Base-by-base conservation (phyloP, 139 green algal genomes). In the Zygnema circumcarinatum region DNA sequence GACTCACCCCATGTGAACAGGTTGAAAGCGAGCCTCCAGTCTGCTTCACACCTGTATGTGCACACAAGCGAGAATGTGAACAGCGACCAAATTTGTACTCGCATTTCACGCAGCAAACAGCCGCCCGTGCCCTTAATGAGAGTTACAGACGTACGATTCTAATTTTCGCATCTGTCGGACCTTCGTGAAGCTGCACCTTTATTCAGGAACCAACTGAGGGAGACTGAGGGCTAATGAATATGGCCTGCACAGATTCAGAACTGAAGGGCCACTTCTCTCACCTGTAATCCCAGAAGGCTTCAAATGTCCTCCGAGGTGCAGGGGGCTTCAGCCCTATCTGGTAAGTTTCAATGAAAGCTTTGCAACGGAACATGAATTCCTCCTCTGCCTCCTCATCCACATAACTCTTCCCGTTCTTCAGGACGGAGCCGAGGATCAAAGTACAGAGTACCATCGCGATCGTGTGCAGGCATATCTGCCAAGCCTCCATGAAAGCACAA, bases 361-460 rank as follows among this genome's bases (percentile, higher is more conserved):
- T n/a, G 41, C 90, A 93, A 11, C 52, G 72, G 16, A 80, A 81
- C 72, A 94, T 89, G 74, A 92, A 94, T 29, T 93, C 74, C 74
- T 92, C 83, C 86, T 94, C 91, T 38, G 92, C 91, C 22, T 90
- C 91, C 84, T 93, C 90, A 53, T 62, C 69, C 38, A 94, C 91
- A 79, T 93, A 94, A 62, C 73, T 74, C 91, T 94, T 92, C 38
- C 91, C 91, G 36, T 91, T 92, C 29, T 92, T 92, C n/a, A 94
- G 67, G 39, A 94, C 90, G 52, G 68, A 80, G 0, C 75, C 81
- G 39, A 94, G 73, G 67, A 94, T 94, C 38, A 94, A 83, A 7
- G 81, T 86, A 79, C 87, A 93, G 56, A 81, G 41, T 36, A 94
- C 90, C 87, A 93, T 93, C 36, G 91, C 72, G 33, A 92, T 90